These are phyloP conservation scores for Xylariaceae sp. DNA, from an alignment of 2,329 filamentous ascomycete genomes.

Conservation along the genomic window DNA sequence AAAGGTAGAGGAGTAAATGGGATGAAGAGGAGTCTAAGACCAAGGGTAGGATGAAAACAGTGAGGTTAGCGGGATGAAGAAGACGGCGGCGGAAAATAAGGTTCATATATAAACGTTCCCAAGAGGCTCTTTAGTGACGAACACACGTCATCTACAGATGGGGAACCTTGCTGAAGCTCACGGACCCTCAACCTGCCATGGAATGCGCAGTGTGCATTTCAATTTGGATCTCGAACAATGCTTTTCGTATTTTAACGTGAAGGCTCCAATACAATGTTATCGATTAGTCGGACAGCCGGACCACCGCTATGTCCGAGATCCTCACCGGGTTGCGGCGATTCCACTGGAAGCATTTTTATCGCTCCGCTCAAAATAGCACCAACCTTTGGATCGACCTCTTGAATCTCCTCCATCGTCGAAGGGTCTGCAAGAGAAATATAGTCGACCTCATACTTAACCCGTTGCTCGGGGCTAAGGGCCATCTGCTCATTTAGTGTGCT, in stretches of 20 bases:
- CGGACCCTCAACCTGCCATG: no score
- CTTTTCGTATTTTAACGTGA: background rate
- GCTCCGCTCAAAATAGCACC: conserved; percentile 88
- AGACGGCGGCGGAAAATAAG: no score
- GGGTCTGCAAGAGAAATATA: conserved; percentile 90
- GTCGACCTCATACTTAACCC: conserved; percentile 75
- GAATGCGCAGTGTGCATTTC: background rate
- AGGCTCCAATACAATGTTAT: conserved; percentile 74
- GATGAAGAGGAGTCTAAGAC: no score
- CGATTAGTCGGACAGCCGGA: conserved; percentile 80
- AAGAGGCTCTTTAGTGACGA: no score
- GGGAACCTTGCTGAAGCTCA: no score
- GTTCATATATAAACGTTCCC: no score
- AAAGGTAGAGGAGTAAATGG: no score
- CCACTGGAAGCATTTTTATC: conserved; percentile 80
- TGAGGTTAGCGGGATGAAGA: no score
- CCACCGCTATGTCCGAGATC: conserved; percentile 67
- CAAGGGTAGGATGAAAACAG: no score
- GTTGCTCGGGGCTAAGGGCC: conserved; percentile 50
- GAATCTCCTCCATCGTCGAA: conserved; percentile 73
- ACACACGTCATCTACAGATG: no score
- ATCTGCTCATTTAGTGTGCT: conserved; percentile 56
- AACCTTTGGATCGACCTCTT: conserved; percentile 59
- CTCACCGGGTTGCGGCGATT: conserved; percentile 64
- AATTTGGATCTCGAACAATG: background rate